Evolutionary conservation across 441 rosid genomes (phyloP).

Genomic region (Hura crepitans): DNA sequence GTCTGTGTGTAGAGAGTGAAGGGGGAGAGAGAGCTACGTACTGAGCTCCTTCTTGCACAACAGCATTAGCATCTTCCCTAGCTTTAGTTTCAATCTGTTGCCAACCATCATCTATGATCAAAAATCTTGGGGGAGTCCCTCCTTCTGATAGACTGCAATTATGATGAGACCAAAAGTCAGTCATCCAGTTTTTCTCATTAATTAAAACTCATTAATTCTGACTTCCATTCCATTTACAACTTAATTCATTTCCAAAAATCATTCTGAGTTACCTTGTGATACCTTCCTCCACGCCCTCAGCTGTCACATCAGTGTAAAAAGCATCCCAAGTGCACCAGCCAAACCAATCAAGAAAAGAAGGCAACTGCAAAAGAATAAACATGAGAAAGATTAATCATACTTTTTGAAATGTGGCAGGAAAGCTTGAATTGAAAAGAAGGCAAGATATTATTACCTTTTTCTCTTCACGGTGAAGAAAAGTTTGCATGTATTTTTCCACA

Average conservation of each 20-base stretch:
- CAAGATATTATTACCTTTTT: conserved; percentile 48
- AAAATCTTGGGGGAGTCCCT: conserved; percentile 80
- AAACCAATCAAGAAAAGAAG: conserved; percentile 88
- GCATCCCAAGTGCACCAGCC: conserved; percentile 99
- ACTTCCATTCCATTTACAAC: neutral
- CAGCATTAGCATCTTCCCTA: conserved; percentile 48
- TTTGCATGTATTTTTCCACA: conserved; percentile 77
- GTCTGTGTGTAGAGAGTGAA: conserved; percentile 3
- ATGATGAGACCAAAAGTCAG: conserved; percentile 19
- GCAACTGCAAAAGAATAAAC: conserved; percentile 45
- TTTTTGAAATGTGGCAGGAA: neutral
- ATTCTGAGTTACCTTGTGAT: conserved; percentile 55
- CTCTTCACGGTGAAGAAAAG: conserved; percentile 82
- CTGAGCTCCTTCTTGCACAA: conserved; percentile 96
- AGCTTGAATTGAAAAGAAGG: neutral
- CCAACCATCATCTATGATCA: conserved; percentile 97
- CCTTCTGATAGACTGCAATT: conserved; percentile 71
- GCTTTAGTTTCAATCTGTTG: conserved; percentile 76
- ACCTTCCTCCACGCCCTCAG: conserved; percentile 88
- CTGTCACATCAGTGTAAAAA: conserved; percentile 94
- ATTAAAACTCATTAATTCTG: neutral
- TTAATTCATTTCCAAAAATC: conserved; percentile 11
- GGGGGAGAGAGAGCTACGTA: conserved; percentile 37
- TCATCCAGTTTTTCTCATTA: conserved; percentile 13
- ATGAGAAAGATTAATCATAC: conserved; percentile 7